These are phyloP conservation scores for Bretschneidera sinensis DNA, from an alignment of 345 rosid genomes.

Conservation along the genomic window DNA sequence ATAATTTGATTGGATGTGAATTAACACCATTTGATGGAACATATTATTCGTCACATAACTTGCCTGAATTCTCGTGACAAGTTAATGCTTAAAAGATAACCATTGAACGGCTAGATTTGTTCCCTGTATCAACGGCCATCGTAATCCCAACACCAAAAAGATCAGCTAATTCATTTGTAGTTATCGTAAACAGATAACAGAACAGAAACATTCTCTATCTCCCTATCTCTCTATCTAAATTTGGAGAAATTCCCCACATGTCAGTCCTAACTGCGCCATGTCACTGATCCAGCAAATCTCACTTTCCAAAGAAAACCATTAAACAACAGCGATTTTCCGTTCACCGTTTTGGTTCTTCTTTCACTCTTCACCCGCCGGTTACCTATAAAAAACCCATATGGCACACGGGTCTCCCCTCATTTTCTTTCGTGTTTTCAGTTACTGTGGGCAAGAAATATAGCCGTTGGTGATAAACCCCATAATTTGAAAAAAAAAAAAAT, in stretches of 20 bases:
- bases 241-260: constrained; percentile 12
- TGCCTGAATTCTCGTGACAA: not conserved
- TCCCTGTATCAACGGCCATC: not conserved
- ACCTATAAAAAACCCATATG: constrained; percentile 14
- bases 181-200: not conserved
- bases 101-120: not conserved
- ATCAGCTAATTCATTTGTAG: not conserved
- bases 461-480: constrained; percentile 20
- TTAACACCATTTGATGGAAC: too few species aligned
- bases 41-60: too few species aligned
- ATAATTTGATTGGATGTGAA: too few species aligned
- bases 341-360: constrained; percentile 14
- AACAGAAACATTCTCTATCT: not conserved
- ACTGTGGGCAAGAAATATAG: constrained; percentile 18
- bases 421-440: constrained; percentile 21
- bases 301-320: not conserved
- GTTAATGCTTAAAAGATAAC: not conserved
- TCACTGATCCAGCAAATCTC: not conserved
- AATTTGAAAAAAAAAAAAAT: not conserved
- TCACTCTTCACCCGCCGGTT: constrained; percentile 17
- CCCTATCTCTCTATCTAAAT: too few species aligned
- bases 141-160: too few species aligned
- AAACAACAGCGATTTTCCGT: constrained; percentile 5
- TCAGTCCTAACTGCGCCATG: constrained; percentile 6
- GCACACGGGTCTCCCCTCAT: not conserved